Evolutionary conservation across 2,329 filamentous ascomycete genomes (phyloP).

Genomic region (Colletotrichum navitas): DNA sequence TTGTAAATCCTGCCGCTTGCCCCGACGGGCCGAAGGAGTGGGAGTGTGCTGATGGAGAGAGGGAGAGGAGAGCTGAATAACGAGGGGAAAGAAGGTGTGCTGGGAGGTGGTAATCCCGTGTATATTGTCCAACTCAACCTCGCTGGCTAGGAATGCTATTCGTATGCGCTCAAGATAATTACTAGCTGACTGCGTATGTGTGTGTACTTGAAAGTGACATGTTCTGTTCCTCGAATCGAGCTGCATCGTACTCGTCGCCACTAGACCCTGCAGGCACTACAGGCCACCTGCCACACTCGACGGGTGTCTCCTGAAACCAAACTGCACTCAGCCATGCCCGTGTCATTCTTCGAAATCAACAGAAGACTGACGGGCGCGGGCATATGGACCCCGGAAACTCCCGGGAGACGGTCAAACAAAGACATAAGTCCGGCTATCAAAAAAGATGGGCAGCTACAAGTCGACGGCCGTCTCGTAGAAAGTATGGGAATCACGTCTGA

Average conservation of each 20-base stretch:
- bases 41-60: conserved; percentile 24
- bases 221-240: not conserved
- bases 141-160: conserved; percentile 40
- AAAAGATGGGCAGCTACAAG: not conserved
- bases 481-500: not conserved
- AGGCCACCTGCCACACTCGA: not conserved
- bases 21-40: conserved; percentile 28
- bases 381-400: not conserved
- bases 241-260: not conserved
- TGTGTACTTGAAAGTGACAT: not conserved
- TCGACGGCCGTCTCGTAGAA: not conserved
- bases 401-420: not conserved
- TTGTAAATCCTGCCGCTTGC: conserved; percentile 28
- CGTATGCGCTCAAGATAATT: conserved; percentile 21
- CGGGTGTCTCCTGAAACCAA: too few species aligned
- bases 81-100: conserved; percentile 38
- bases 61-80: conserved; percentile 10
- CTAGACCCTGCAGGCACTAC: not conserved
- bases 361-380: not conserved
- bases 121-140: conserved; percentile 52
- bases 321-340: not conserved
- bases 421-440: not conserved
- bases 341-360: not conserved
- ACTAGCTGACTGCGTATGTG: not conserved
- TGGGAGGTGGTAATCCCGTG: conserved; percentile 51